phyloP scores from a whole-genome alignment of 768 basidiomycete species.

The Auriscalpium microsporum region DNA sequence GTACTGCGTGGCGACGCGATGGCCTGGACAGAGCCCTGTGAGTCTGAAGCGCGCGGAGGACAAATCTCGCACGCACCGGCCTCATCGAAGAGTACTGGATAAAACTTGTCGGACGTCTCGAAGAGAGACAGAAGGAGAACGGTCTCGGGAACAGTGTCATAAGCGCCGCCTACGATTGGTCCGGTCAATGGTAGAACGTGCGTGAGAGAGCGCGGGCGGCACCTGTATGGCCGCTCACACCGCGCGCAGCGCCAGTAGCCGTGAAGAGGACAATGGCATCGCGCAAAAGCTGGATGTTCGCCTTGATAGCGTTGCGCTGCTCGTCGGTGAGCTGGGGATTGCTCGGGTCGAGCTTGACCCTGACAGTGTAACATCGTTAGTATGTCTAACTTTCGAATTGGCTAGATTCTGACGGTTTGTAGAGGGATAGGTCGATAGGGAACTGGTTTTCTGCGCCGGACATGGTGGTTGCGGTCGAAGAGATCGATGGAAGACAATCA shows the following conservation, averaged over 20 bases:
- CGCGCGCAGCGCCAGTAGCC: constrained; percentile 75
- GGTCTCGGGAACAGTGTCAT: constrained; percentile 75
- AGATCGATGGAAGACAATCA: background rate
- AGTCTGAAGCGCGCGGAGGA: background rate
- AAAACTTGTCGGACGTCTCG: constrained; percentile 50
- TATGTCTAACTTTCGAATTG: too few relatives aligned
- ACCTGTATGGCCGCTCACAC: constrained; percentile 84
- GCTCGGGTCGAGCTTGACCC: constrained; percentile 65
- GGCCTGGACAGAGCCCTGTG: constrained; percentile 38
- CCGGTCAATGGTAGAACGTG: background rate
- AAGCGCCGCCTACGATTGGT: constrained; percentile 30
- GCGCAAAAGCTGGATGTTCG: constrained; percentile 74
- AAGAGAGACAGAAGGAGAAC: constrained; percentile 71
- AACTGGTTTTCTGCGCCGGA: constrained; percentile 6
- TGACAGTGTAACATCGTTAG: constrained; percentile 21
- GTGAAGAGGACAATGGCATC: constrained; percentile 86
- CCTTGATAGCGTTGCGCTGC: constrained; percentile 46
- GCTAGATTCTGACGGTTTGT: constrained; percentile 5
- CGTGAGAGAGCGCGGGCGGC: background rate
- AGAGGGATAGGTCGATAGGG: constrained; percentile 12
- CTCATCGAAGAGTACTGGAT: constrained; percentile 72
- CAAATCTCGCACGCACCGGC: constrained; percentile 44
- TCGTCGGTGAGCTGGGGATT: constrained; percentile 54
- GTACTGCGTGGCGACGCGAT: constrained; percentile 88
- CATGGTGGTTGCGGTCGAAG: constrained; percentile 5